Conservation (phyloP, 2,329 filamentous ascomycete species). For the Didymellaceae sp. region DNA sequence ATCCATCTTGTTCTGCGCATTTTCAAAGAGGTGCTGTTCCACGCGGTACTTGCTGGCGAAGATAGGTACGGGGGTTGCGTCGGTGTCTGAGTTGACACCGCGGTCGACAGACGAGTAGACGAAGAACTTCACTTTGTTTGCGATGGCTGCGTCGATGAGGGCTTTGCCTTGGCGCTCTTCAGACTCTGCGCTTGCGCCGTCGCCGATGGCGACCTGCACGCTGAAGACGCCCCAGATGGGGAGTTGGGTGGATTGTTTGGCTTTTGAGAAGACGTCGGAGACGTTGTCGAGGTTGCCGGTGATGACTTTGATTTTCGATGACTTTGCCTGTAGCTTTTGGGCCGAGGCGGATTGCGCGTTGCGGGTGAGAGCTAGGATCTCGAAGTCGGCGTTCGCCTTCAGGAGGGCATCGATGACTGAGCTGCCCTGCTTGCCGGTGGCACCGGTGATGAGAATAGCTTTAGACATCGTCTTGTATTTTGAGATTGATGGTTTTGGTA, state of each 20-base stretch:
- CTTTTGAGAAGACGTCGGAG: constrained; percentile 57
- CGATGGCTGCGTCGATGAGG: constrained; percentile 43
- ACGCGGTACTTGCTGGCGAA: constrained; percentile 67
- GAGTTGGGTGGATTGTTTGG: constrained; percentile 37
- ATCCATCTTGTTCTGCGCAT: constrained; percentile 52
- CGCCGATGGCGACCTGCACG: constrained; percentile 31
- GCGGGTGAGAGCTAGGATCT: constrained; percentile 65
- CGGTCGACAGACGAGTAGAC: constrained; percentile 49
- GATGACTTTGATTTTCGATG: constrained; percentile 59
- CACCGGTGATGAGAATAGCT: constrained; percentile 50
- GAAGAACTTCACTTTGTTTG: constrained; percentile 44
- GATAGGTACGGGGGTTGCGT: constrained; percentile 64
- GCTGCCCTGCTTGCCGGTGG: constrained; percentile 56
- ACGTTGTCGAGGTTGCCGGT: constrained; percentile 62
- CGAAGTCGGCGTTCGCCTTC: constrained; percentile 45
- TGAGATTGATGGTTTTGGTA: neutral
- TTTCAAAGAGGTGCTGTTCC: constrained; percentile 62
- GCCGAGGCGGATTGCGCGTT: constrained; percentile 57
- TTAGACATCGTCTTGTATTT: constrained; percentile 4
- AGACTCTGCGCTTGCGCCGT: constrained; percentile 15
- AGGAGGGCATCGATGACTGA: constrained; percentile 50
- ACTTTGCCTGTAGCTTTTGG: constrained; percentile 55
- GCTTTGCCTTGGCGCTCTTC: constrained; percentile 49
- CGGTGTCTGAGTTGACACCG: constrained; percentile 52
- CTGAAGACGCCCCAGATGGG: constrained; percentile 45